Base-by-base conservation (phyloP, 2,329 filamentous ascomycete species). In the Arthrobotrys entomopaga region DNA sequence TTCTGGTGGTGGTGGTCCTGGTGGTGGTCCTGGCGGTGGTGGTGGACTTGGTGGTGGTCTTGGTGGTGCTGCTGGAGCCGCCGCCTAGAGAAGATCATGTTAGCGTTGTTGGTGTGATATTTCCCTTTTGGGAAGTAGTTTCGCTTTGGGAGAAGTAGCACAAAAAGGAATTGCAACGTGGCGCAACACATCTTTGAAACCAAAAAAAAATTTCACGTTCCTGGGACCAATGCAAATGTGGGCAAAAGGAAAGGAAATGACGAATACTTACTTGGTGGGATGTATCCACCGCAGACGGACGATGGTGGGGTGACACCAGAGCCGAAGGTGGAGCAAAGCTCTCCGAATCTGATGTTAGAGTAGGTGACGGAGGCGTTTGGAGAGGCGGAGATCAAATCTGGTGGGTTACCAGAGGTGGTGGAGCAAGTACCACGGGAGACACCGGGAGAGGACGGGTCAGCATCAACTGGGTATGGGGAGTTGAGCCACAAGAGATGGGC, bases 401-500 rank as follows among this genome's bases (percentile, higher is more conserved):
- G 66, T 24, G 87, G 87, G 34, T 81, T 83, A 49, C 87, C 87
- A 19, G 85, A 86, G 77, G 79, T 82, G 53, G 82, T 84, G 57
- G 83, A 67, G 80, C 87, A 89, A 40, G 82, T 82, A 64, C 88
- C 88, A 78, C 87, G 86, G 48, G 82, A 81, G 67, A 83, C 81
- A 77, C 87, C 87, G 29, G 83, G 83, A 1, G 73, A 76, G 60
- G 82, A 83, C 29, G 82, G 78, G 75, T 82, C 79, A 40, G 78
- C 81, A 66, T 80, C 79, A 73, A 83, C 82, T 56, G 89, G 89
- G 83, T 86, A 90, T 80, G 83, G 86, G 74, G 86, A 87, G 83
- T 92, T 90, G 78, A 92, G 86, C 90, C 90, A 92, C 79, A 90
- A 85, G 89, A 92, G 91, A 82, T 89, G 85, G 79, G 86, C 82